Base-by-base conservation (phyloP, 495 filamentous ascomycete species). In the Neurospora sp. region DNA sequence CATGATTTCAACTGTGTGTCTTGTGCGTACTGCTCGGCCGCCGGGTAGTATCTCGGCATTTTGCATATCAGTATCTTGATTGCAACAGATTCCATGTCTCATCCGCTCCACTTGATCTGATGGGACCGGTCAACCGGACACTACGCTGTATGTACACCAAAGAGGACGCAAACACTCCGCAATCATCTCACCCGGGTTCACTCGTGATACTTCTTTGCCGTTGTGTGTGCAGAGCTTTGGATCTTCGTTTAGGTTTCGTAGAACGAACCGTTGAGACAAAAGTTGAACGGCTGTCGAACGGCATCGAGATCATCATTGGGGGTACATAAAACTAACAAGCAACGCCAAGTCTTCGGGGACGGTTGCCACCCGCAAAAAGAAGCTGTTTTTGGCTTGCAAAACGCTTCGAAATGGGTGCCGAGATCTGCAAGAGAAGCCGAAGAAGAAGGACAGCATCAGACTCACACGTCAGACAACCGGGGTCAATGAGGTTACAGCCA, bases 391-490 rank as follows among this genome's bases (percentile, higher is more conserved):
- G 53, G 27, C 27, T 35, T 7, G 53, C 53, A 35, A 61, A 61
- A 61, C 53, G 27, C 18, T 61, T 3, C 53, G 27, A 66, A 66
- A 66, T 66, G 53, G 14, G 27, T 66, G 53, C 27, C 27, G 53
- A 73, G 75, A 78, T 76, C 76, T 80, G 79, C 79, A 78, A 74
- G 40, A 74, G 74, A 78, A 78, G 76, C 70, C 71, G 69, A 71
- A 70, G 72, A 40, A 76, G 73, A 75, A 77, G 71, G 71, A 70
- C 70, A 72, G 70, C 53, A 61, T 72, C 44, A 80, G 74, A 77
- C 71, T 72, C 66, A 66, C 75, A 75, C 74, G 78, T 77, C 76
- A 79, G 46, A 66, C 53, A 61, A 22, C 53, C 53, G 42, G 35
- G 38, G 48, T 20, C 35, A 20, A 53, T n/a, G 27, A 20, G 38